Percentiles rank a stretch among this genome's conserved stretches.
phyloP scores from a whole-genome alignment of 2,329 filamentous ascomycete genomes.

The Eutypella sp. region DNA sequence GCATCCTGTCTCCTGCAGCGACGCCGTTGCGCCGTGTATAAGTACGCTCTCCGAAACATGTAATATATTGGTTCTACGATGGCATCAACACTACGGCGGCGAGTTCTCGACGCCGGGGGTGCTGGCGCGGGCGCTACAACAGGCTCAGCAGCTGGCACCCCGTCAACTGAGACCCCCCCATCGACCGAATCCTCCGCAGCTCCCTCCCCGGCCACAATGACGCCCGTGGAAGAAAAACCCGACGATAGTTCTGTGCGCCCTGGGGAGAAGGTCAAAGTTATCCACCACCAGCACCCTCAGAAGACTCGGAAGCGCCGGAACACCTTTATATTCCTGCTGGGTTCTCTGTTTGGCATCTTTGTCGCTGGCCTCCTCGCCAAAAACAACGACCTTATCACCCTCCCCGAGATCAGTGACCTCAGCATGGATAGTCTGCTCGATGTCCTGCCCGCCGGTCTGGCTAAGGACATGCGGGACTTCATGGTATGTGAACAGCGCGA shows the following conservation, averaged over 20 bases:
- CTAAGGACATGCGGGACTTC: constrained; percentile 81
- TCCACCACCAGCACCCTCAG: constrained; percentile 34
- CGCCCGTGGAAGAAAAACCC: too few species aligned
- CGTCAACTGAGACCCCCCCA: constrained; percentile 20
- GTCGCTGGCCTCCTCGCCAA: constrained; percentile 85
- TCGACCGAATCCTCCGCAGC: constrained; percentile 26
- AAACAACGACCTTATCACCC: constrained; percentile 81
- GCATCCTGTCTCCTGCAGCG: too few species aligned
- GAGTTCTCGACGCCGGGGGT: background rate
- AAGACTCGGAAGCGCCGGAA: constrained; percentile 67
- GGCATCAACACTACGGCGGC: constrained; percentile 3
- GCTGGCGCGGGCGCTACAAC: background rate
- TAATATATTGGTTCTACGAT: background rate
- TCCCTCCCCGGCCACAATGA: too few species aligned
- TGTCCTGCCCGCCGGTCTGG: constrained; percentile 77
- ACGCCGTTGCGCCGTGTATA: too few species aligned
- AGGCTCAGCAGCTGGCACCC: background rate
- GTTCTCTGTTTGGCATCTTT: constrained; percentile 86
- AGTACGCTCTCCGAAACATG: background rate
- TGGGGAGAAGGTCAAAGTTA: constrained; percentile 36
- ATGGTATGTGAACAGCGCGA: constrained; percentile 58
- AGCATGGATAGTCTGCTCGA: constrained; percentile 85
- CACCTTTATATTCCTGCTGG: constrained; percentile 79
- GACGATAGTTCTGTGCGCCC: constrained; percentile 31
- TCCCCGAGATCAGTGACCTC: constrained; percentile 64